These are phyloP conservation scores for Fusarium sp. DNA, from an alignment of 2,329 filamentous ascomycete species.

Conservation along the genomic window DNA sequence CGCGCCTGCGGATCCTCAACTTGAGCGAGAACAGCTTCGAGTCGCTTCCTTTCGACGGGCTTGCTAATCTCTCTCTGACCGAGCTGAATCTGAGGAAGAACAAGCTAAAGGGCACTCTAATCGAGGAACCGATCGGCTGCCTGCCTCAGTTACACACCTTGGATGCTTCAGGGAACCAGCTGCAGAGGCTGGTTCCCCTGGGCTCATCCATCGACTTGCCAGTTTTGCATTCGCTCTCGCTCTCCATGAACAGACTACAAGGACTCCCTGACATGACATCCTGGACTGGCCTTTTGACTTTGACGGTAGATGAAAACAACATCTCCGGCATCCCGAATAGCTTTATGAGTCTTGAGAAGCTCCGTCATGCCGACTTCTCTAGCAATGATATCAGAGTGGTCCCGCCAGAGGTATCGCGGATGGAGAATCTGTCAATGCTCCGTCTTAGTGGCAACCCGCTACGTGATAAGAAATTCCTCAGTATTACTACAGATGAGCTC, in stretches of 20 bases:
- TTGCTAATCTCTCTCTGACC: slow-evolving; percentile 78
- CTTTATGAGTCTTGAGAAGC: slow-evolving; percentile 75
- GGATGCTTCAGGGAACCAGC: slow-evolving; percentile 83
- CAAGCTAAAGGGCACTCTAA: slow-evolving; percentile 79
- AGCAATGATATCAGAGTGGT: slow-evolving; percentile 86
- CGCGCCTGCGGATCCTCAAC: slow-evolving; percentile 82
- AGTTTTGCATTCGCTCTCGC: slow-evolving; percentile 78
- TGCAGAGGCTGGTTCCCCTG: slow-evolving; percentile 68
- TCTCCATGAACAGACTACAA: slow-evolving; percentile 87
- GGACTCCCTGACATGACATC: slow-evolving; percentile 80
- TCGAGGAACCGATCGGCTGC: slow-evolving; percentile 72
- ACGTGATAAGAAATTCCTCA: slow-evolving; percentile 87
- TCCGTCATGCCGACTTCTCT: slow-evolving; percentile 86
- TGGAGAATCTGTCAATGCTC: slow-evolving; percentile 83
- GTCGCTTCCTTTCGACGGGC: slow-evolving; percentile 77
- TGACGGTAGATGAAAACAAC: slow-evolving; percentile 87
- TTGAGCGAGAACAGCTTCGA: slow-evolving; percentile 84
- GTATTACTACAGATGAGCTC: slow-evolving; percentile 84
- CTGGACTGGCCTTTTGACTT: slow-evolving; percentile 81
- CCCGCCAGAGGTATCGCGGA: slow-evolving; percentile 82
- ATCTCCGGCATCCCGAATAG: slow-evolving; percentile 83
- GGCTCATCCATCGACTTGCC: slow-evolving; percentile 74
- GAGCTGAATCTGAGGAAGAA: slow-evolving; percentile 86
- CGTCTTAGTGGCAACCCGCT: slow-evolving; percentile 91
- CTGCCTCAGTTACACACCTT: slow-evolving; percentile 80